phyloP scores from a whole-genome alignment of 2,329 filamentous ascomycete species.

The Fusarium sp. region DNA sequence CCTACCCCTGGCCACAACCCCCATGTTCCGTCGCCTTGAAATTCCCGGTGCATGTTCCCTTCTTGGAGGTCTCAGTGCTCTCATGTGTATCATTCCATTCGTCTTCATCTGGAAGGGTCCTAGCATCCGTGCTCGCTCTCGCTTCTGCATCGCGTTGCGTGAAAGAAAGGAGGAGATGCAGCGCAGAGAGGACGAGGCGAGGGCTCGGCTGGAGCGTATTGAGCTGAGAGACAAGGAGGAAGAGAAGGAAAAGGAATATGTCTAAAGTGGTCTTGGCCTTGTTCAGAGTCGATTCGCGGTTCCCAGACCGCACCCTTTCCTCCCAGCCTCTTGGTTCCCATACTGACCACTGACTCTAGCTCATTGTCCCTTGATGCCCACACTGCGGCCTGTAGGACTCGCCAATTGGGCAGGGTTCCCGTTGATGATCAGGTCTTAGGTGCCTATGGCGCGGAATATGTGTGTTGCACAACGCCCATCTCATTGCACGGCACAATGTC shows the following conservation, averaged over 20 bases:
- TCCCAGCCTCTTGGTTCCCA: conserved; percentile 4
- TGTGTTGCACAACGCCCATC: background rate
- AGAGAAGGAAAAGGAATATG: conserved; percentile 23
- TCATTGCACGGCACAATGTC: background rate
- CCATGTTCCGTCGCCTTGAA: conserved; percentile 58
- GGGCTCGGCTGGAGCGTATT: conserved; percentile 43
- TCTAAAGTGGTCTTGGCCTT: background rate
- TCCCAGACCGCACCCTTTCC: background rate
- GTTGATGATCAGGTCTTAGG: background rate
- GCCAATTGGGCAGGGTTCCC: background rate
- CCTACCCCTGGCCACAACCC: conserved; percentile 62
- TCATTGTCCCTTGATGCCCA: background rate
- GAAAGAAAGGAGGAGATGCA: conserved; percentile 59
- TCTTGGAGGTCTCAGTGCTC: conserved; percentile 58
- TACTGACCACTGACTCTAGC: conserved; percentile 20
- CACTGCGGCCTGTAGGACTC: background rate
- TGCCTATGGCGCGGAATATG: background rate
- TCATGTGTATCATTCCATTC: conserved; percentile 61
- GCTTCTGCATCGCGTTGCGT: conserved; percentile 68
- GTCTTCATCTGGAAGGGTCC: conserved; percentile 64
- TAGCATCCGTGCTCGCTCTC: conserved; percentile 62
- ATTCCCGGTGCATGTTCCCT: conserved; percentile 62
- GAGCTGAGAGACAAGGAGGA: conserved; percentile 36
- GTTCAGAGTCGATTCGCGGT: background rate
- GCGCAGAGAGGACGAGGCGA: conserved; percentile 49